Conservation (phyloP, 148 eudicot genomes). For the Heliamphora exappendiculata region DNA sequence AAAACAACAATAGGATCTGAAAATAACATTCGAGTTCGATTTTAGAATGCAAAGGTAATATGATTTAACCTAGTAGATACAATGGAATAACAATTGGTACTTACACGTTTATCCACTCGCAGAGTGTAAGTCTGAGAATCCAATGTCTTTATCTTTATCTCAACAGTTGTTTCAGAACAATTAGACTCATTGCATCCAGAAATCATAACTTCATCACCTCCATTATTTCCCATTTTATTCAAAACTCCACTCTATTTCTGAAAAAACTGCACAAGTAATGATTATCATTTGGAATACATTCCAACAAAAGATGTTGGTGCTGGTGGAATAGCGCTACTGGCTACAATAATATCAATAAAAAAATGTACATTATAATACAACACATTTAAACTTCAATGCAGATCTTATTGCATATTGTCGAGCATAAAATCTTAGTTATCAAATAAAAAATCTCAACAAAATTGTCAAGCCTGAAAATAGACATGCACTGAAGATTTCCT, state of each 20-base stretch:
- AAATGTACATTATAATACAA: neutral
- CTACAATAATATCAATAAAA: neutral
- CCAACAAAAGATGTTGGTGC: neutral
- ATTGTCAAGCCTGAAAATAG: neutral
- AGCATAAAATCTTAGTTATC: neutral
- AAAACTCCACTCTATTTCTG: neutral
- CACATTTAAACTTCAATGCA: neutral
- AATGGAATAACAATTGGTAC: neutral
- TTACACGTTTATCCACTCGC: constrained; percentile 90
- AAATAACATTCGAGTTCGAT: neutral
- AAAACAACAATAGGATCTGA: neutral
- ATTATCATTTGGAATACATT: constrained; percentile 7
- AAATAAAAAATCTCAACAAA: neutral
- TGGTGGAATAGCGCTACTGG: neutral
- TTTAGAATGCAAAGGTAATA: neutral
- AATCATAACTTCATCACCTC: constrained; percentile 25
- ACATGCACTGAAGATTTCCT: neutral
- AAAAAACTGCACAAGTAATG: neutral
- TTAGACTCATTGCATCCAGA: constrained; percentile 32
- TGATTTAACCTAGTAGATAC: neutral
- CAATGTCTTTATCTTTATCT: constrained; percentile 91
- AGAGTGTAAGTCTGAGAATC: constrained; percentile 87
- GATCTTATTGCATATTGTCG: neutral
- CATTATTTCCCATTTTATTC: constrained; percentile 44
- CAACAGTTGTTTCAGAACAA: constrained; percentile 56